phyloP scores from a whole-genome alignment of 495 filamentous ascomycete genomes.

The Xylaria telfairii region DNA sequence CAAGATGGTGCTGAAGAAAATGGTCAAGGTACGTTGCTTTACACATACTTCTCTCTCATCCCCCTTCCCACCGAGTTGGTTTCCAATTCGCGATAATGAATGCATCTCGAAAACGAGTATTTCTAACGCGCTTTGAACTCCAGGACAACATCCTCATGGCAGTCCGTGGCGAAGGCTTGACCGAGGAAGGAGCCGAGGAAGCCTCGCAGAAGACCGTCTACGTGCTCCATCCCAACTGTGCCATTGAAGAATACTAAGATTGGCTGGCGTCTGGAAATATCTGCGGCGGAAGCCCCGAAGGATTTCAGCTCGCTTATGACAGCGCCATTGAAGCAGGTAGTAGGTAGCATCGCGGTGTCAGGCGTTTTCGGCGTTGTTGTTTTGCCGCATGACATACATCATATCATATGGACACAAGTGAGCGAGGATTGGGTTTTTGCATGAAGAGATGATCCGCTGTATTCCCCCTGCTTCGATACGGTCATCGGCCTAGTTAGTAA shows the following conservation, averaged over 20 bases:
- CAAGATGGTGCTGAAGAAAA: conserved; percentile 90
- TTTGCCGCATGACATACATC: neutral
- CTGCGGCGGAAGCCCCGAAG: neutral
- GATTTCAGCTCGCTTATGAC: neutral
- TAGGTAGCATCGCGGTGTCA: conserved; percentile 7
- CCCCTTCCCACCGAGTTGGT: conserved; percentile 27
- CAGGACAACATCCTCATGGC: conserved; percentile 94
- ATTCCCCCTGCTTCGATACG: neutral
- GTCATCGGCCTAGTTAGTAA: neutral
- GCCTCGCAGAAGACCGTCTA: conserved; percentile 70
- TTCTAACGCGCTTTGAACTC: conserved; percentile 5
- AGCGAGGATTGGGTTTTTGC: neutral
- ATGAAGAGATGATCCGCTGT: neutral
- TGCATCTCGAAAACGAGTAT: neutral
- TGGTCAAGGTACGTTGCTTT: conserved; percentile 81
- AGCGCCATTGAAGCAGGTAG: neutral
- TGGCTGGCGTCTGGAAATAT: neutral
- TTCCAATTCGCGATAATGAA: neutral
- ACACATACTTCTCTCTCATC: conserved; percentile 22
- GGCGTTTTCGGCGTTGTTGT: conserved; percentile 4
- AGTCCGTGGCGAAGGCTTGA: conserved; percentile 82
- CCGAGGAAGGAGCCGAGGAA: conserved; percentile 58
- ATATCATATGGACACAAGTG: conserved; percentile 3
- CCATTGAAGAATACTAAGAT: conserved; percentile 65
- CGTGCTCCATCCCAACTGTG: conserved; percentile 93